Evolutionary conservation across 345 rosid species (phyloP), one percentile per base, ranked within the genome.

Genomic region (Salix udensis): DNA sequence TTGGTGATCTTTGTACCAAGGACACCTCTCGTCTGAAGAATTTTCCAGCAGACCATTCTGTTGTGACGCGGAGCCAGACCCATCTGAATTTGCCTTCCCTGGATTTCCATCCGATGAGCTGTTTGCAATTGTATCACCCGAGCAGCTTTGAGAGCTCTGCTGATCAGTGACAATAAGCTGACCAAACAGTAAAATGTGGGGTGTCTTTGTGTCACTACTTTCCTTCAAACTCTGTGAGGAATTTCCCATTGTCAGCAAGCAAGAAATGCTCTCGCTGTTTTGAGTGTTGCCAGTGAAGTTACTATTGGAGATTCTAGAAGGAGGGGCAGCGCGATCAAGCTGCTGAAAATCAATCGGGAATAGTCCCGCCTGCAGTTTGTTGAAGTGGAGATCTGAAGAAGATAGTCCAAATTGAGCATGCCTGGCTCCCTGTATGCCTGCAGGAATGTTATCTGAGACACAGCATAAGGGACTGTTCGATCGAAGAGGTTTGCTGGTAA

Each of bases 361-460:
- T 58, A 81, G 83, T 62, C 91, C 86, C 21, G 85, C 77, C 67
- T 85, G 92, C 81, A 89, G 85, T 76, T 82, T 89, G 78, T 82
- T 87, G 88, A 86, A 84, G 85, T 72, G 90, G 84, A 88, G 87
- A 80, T 93, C 93, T 65, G 92, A 82, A 70, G 93, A 79, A 84
- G 96, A 88, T 88, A 87, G 72, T 86, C 89, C 97, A 73, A 85
- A 87, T 76, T 86, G 92, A 78, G 93, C 89, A 87, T 96, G 99
- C 99, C 99, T 96, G 99, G 98, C 97, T 96, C 98, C 99, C 99
- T 96, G 99, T 90, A 96, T 89, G 88, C 98, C 95, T 88, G 90
- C 91, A 86, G 98, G 93, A 87, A 88, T 85, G 81, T 87, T 91
- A 79, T 91, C 93, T 67, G 90, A 84, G 82, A 90, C 81, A 83